Conservation (phyloP, 495 filamentous ascomycete species). For the Saxispiralis lemnorum region DNA sequence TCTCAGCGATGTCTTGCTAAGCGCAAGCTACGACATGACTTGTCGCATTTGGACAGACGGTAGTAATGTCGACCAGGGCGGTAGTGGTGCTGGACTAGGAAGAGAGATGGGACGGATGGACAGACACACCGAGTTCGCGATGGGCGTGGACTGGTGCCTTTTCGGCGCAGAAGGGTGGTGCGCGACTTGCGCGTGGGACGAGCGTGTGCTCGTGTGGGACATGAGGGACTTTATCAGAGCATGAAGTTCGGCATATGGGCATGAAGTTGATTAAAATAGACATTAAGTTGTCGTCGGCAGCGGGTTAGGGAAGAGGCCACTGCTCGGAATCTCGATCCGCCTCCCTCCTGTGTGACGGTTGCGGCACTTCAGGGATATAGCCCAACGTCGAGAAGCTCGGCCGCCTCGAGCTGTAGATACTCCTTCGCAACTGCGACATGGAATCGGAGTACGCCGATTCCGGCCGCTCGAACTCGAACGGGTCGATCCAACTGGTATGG, state of each 20-base stretch:
- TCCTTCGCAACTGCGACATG: neutral
- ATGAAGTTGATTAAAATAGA: neutral
- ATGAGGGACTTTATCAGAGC: slow-evolving; percentile 45
- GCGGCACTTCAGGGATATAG: neutral
- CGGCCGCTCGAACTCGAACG: slow-evolving; percentile 10
- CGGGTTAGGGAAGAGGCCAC: neutral
- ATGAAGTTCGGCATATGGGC: neutral
- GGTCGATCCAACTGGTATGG: neutral
- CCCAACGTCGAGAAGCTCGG: no score
- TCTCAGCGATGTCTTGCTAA: slow-evolving; percentile 64
- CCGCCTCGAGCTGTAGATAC: neutral
- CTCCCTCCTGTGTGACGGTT: neutral
- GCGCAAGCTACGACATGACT: slow-evolving; percentile 94
- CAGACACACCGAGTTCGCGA: slow-evolving; percentile 84
- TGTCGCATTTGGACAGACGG: slow-evolving; percentile 83
- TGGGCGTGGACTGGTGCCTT: slow-evolving; percentile 94
- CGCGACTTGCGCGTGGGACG: slow-evolving; percentile 86
- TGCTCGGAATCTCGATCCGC: neutral
- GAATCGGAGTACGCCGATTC: neutral
- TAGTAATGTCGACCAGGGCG: slow-evolving; percentile 32
- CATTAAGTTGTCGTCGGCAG: neutral
- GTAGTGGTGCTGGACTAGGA: slow-evolving; percentile 29
- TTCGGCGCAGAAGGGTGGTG: slow-evolving; percentile 93
- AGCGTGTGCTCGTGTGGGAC: slow-evolving; percentile 81
- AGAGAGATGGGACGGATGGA: slow-evolving; percentile 74